These are phyloP conservation scores for Physcia stellaris DNA, from an alignment of 495 filamentous ascomycete genomes.

Conservation along the genomic window DNA sequence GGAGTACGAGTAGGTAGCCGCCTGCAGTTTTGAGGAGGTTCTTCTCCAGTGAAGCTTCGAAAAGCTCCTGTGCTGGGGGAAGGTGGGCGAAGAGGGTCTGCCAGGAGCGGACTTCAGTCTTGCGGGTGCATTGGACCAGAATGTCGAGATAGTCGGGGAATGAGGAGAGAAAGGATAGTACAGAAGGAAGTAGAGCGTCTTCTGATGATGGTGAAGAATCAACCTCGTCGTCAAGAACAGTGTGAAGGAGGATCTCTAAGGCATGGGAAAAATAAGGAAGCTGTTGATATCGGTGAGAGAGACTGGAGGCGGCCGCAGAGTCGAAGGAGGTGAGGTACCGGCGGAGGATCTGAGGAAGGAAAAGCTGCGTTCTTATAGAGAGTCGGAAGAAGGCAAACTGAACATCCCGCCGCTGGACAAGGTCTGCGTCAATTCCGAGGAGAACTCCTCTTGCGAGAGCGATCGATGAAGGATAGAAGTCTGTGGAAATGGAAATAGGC, in stretches of 20 bases:
- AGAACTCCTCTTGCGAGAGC: constrained; percentile 75
- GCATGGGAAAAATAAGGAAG: constrained; percentile 87
- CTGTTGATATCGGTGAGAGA: constrained; percentile 70
- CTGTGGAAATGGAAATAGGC: constrained; percentile 49
- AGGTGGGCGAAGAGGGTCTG: constrained; percentile 81
- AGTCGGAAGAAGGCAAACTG: constrained; percentile 78
- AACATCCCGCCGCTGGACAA: constrained; percentile 79
- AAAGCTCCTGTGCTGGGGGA: constrained; percentile 77
- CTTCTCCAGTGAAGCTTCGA: constrained; percentile 75
- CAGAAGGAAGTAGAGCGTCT: constrained; percentile 67
- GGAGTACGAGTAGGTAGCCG: constrained; percentile 89
- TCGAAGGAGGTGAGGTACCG: constrained; percentile 60
- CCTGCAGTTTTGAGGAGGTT: constrained; percentile 89
- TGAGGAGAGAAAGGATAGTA: constrained; percentile 78
- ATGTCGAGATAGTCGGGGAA: constrained; percentile 88
- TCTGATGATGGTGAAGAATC: constrained; percentile 56
- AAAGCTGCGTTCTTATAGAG: constrained; percentile 72
- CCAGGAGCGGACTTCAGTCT: constrained; percentile 94
- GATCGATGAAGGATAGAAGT: constrained; percentile 91
- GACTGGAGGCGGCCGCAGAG: constrained; percentile 54
- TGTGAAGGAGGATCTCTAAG: constrained; percentile 82
- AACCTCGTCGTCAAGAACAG: constrained; percentile 88
- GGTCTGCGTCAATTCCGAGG: constrained; percentile 79
- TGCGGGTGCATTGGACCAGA: constrained; percentile 92
- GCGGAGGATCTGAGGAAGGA: constrained; percentile 75